Evolutionary conservation across 306 rosid genomes (phyloP).

Genomic region (Ochetophila trinervis): DNA sequence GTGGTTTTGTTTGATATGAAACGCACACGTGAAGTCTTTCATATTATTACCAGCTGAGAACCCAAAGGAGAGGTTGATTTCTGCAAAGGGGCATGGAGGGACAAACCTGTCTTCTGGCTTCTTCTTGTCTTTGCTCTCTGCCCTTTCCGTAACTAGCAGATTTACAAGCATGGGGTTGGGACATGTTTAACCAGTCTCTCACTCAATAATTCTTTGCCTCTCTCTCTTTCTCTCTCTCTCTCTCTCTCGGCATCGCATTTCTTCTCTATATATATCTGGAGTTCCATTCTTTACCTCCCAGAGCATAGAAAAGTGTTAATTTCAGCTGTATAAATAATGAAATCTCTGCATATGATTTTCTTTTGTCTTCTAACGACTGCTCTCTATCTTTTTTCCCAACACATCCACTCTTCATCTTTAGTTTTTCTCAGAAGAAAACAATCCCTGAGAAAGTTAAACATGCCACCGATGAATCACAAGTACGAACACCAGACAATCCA

Average conservation of each 20-base stretch:
- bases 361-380: constrained; percentile 45
- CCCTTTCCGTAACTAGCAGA: constrained; percentile 44
- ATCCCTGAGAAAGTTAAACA: constrained; percentile 47
- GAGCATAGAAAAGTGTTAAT: constrained; percentile 21
- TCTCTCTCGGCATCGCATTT: constrained; percentile 30
- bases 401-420: constrained; percentile 27
- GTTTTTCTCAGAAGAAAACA: constrained; percentile 12
- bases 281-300: constrained; percentile 29
- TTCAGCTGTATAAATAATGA: constrained; percentile 43
- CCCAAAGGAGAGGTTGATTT: background rate
- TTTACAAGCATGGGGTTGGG: constrained; percentile 53
- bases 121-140: constrained; percentile 15
- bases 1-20: constrained; percentile 56
- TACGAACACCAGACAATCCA: constrained; percentile 26
- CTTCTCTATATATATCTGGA: constrained; percentile 40
- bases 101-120: constrained; percentile 19
- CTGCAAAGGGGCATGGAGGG: background rate
- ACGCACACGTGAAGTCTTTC: constrained; percentile 48
- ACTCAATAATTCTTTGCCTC: constrained; percentile 52
- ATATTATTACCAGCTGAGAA: background rate
- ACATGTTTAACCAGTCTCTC: constrained; percentile 56
- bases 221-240: constrained; percentile 29
- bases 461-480: constrained; percentile 16
- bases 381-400: constrained; percentile 45
- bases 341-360: constrained; percentile 40